Percentiles rank a stretch among this genome's conserved stretches.
Evolutionary conservation across 2,329 filamentous ascomycete species (phyloP).

Genomic region (Venturia carpophila): DNA sequence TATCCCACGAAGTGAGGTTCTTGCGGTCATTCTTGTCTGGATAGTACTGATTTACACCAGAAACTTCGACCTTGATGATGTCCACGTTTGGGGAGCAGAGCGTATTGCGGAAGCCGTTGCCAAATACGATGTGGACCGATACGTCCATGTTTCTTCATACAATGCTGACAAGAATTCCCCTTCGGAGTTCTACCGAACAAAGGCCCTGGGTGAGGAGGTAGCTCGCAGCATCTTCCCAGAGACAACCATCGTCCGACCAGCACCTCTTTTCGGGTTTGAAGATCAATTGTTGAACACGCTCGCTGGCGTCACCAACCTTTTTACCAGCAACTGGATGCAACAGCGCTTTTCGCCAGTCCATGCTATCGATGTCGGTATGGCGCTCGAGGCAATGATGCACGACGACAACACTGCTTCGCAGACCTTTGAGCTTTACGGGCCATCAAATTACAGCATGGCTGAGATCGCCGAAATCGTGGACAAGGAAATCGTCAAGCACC

Average conservation of each 20-base stretch:
- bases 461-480: conserved; percentile 85
- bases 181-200: conserved; percentile 86
- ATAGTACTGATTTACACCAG: conserved; percentile 36
- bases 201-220: conserved; percentile 76
- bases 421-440: conserved; percentile 91
- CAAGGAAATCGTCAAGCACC: conserved; percentile 82
- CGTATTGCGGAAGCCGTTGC: conserved; percentile 89
- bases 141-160: conserved; percentile 93
- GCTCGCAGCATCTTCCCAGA: conserved; percentile 88
- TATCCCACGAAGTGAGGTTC: conserved; percentile 85
- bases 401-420: conserved; percentile 85
- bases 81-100: conserved; percentile 86
- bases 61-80: conserved; percentile 89
- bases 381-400: conserved; percentile 81
- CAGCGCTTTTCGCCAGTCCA: conserved; percentile 89
- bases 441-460: conserved; percentile 80
- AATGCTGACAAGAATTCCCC: conserved; percentile 73
- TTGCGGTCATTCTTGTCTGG: neutral
- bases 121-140: conserved; percentile 96
- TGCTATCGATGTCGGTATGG: conserved; percentile 81
- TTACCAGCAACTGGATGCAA: conserved; percentile 90
- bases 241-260: conserved; percentile 90
- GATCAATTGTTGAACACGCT: conserved; percentile 84
- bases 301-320: conserved; percentile 68
- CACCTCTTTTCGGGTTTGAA: conserved; percentile 91